Base-by-base conservation (phyloP, 352 stramenopile species). In the Globisporangium solare region DNA sequence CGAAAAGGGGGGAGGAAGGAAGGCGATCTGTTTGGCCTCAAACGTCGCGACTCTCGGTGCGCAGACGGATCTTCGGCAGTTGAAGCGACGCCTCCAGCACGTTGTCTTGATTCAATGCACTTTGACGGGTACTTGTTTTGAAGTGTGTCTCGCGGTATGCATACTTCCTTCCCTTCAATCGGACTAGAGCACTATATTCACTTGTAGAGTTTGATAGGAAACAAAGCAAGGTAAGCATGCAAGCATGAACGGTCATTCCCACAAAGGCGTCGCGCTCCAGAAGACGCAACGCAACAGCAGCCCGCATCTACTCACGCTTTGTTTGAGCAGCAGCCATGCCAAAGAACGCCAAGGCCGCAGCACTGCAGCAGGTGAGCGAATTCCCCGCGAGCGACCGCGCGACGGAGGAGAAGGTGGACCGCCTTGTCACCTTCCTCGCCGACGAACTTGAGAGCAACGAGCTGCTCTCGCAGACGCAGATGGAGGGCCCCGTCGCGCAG, bases 371-470 rank as follows among this genome's bases (percentile, higher is more conserved):
- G 12, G 39, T 43, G 46, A 51, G 15, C 15, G 41, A 17, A n/a
- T 57, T 62, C 47, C 21, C 57, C 2, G 51, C 37, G 39, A 57
- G 51, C 47, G 45, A 47, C 11, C 42, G 50, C 32, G 50, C 52
- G 21, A 18, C 47, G 4, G 13, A 22, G 17, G 39, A 45, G 4
- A 62, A 62, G 39, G 41, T 62, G 45, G 47, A 51, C 24, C 20
- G 21, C 21, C 20, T 62, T 22, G 47, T 57, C 22, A 37, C 22
- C 10, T 62, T 61, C 32, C 40, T 61, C 12, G 58, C 61, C 22
- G n/a, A 32, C 31, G 60, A 70, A 8, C n/a, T 41, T 5, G 21
- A 20, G 7, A 35, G 10, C 18, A 21, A 39, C 6, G 37, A 47
- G 14, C 20, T 56, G 39, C 39, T 43, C 17, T 43, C 39, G 17